Evolutionary conservation across 129 eudicot genomes (phyloP), one percentile per base, ranked within the genome.

Genomic region (Flaveria robusta): DNA sequence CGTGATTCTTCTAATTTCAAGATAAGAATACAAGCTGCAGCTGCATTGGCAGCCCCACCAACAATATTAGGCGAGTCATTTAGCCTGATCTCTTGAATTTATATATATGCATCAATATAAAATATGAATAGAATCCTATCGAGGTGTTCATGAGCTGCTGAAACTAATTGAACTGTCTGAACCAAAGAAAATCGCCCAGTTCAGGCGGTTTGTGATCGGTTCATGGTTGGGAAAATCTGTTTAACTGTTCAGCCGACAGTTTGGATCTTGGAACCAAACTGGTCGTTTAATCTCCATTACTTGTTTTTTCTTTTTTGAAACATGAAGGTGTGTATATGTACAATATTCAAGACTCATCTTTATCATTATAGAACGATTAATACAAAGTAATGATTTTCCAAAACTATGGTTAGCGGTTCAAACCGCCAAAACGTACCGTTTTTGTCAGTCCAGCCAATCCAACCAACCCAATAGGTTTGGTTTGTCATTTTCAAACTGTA

Each of bases 21-120:
- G 87, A 94, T 94, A 79, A 84, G 95, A 81, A 94, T 94, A 80
- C 99, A 94, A 76, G 99, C 99, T 54, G 97, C 99, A 56, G 93
- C 91, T 82, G 99, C 99, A 79, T 87, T 94, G 84, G 96, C 99
- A 83, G 89, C 85, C 55, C 97, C 97, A 45, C 76, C 86, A 29
- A 84, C 96, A 66, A 24, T 84, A 60, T 74, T 84, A 12, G 97
- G 97, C 88, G 43, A 87, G 77, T 85, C 46, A 22, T 9, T 31
- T 26, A 46, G 12, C 27, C 79, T 54, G 31, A 68, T 46, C 24
- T 45, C n/a, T 64, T 39, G 11, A 62, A 26, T 59, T 62, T 26
- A 27, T 62, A 13, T 2, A 62, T 2, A 62, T 3, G 19, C 46
- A 7, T 65, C 39, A n/a, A 27, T 67, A 69, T 43, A 13, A 46